Evolutionary conservation across 345 rosid species (phyloP), one percentile per base, ranked within the genome.

Genomic region (Sonneratia caseolaris): DNA sequence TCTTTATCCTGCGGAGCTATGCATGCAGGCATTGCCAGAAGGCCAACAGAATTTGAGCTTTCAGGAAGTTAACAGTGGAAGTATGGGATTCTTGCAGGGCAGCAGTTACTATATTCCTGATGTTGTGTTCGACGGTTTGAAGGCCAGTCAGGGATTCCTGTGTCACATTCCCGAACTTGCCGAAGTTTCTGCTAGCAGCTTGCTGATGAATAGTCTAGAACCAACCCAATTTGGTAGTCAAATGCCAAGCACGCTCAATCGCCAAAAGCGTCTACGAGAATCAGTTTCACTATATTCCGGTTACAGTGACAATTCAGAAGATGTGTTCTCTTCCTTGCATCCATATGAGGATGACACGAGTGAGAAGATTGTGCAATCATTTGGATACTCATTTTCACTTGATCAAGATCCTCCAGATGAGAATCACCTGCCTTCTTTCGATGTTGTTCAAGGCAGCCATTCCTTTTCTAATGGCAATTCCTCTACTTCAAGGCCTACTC

Each of bases 1-100:
- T 14, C 97, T 92, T 72, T 95, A 95, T 83, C 97, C 99, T 74
- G 88, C 94, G 37, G 96, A 89, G 73, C 76, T 88, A 70, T 82
- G 84, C 75, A 79, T 80, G 70, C 93, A 88, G 75, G 84, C 87
- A 62, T 56, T 78, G 79, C 90, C 86, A 57, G 92, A 86, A 76
- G 79, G 80, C 73, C 92, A 83, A 36, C 81, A 76, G 78, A 81
- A 79, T 76, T 79, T 75, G 68, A 79, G 78, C 81, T 69, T 69
- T 70, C 55, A 71, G 49, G 82, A 78, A 70, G 47, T 68, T 5
- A 81, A 75, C 75, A 72, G 42, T 64, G 85, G 80, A 71, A 79
- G 81, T 79, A 82, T 84, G 75, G 88, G 87, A 47, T 72, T 80
- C 81, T 75, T 87, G 84, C 92, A 79, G 78, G 73, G 74, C 76